These are phyloP conservation scores for Pelargonium fulgidum DNA, from an alignment of 441 rosid genomes.

Conservation along the genomic window DNA sequence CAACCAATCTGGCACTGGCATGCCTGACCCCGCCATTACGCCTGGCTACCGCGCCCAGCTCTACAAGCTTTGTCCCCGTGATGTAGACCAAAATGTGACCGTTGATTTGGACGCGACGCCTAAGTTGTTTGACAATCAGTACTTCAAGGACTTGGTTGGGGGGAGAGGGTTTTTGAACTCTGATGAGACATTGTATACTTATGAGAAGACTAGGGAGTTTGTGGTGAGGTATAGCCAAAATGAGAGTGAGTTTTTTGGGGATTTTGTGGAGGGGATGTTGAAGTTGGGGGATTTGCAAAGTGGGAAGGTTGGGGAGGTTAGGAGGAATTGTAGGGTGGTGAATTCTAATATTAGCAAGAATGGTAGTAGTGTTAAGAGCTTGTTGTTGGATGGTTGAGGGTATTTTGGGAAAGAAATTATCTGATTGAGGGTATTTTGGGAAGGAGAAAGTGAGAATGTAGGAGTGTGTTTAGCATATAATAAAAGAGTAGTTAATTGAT, in stretches of 20 bases:
- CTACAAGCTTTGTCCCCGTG: constrained; percentile 52
- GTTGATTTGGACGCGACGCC: constrained; percentile 76
- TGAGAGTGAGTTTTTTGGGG: constrained; percentile 49
- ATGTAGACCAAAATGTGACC: constrained; percentile 61
- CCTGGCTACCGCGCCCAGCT: constrained; percentile 48
- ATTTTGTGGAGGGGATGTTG: constrained; percentile 72
- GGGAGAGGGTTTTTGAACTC: constrained; percentile 85
- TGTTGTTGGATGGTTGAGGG: constrained; percentile 26
- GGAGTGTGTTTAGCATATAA: too few relatives aligned
- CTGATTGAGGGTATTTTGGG: too few relatives aligned
- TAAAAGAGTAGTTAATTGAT: too few relatives aligned
- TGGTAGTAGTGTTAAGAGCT: constrained; percentile 21
- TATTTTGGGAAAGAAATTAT: too few relatives aligned
- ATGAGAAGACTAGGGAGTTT: constrained; percentile 37
- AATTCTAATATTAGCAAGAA: constrained; percentile 21
- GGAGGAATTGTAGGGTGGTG: constrained; percentile 59
- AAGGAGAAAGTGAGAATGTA: too few relatives aligned
- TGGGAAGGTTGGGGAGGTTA: constrained; percentile 63
- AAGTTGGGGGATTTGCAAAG: constrained; percentile 80
- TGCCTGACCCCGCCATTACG: constrained; percentile 56
- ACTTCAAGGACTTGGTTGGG: constrained; percentile 68
- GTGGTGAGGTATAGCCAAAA: constrained; percentile 47
- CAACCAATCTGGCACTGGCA: constrained; percentile 75
- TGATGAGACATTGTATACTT: constrained; percentile 67
- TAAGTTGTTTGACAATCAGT: constrained; percentile 50